These are phyloP conservation scores for Ciborinia camelliae DNA, from an alignment of 2,329 filamentous ascomycete species.

Conservation along the genomic window DNA sequence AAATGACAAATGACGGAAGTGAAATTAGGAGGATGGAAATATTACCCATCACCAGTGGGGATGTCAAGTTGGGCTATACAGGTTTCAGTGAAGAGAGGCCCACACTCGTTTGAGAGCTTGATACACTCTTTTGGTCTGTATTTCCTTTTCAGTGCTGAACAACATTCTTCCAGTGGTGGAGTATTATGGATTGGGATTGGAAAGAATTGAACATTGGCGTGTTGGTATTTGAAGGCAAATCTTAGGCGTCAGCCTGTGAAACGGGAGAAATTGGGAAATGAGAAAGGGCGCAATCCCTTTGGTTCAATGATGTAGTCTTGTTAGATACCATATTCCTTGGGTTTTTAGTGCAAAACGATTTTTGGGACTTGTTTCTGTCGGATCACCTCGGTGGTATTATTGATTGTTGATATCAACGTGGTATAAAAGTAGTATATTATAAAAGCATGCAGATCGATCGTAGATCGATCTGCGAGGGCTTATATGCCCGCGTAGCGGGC, in stretches of 20 bases:
- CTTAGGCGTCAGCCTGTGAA: not conserved
- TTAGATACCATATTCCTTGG: not conserved
- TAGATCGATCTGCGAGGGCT: too few relatives aligned
- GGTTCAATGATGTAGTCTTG: not conserved
- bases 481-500: too few relatives aligned
- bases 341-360: not conserved
- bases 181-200: not conserved
- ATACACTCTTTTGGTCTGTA: not conserved
- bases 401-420: too few relatives aligned
- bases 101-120: not conserved
- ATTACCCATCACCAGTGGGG: not conserved
- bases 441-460: too few relatives aligned
- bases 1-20: not conserved
- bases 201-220: not conserved
- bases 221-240: not conserved
- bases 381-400: too few relatives aligned
- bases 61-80: constrained; percentile 5
- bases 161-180: not conserved
- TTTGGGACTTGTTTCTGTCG: not conserved
- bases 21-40: not conserved
- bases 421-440: too few relatives aligned
- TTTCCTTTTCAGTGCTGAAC: not conserved
- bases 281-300: not conserved
- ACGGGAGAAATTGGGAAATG: not conserved
- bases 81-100: not conserved